Percentiles rank a stretch among this genome's conserved stretches.
Conservation (phyloP, 805 yeast species). For the Lachancea meyersii region DNA sequence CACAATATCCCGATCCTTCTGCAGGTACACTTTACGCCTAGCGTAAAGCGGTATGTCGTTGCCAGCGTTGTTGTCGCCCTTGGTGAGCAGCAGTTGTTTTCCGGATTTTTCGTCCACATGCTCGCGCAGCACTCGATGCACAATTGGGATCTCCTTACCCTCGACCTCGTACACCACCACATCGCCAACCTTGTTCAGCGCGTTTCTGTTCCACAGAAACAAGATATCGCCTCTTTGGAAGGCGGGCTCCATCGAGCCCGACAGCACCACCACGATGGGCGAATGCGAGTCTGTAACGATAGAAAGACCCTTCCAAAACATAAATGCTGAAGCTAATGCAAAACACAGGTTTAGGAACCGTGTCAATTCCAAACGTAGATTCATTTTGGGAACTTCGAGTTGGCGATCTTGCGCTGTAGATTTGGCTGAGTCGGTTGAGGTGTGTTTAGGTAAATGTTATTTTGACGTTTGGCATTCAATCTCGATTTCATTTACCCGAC, state of each 20-base stretch:
- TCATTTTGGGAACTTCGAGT: conserved; percentile 42
- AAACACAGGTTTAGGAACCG: conserved; percentile 68
- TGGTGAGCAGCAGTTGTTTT: conserved; percentile 74
- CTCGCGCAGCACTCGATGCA: conserved; percentile 86
- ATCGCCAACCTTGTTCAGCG: conserved; percentile 71
- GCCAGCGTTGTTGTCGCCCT: conserved; percentile 92
- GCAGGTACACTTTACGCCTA: conserved; percentile 64
- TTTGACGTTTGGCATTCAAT: too few relatives aligned
- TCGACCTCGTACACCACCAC: conserved; percentile 85
- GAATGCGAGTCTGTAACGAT: conserved; percentile 76
- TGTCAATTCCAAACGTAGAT: conserved; percentile 52
- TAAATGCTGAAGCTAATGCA: conserved; percentile 81
- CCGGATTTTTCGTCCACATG: conserved; percentile 38
- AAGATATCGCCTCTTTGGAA: conserved; percentile 96
- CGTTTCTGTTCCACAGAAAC: conserved; percentile 82
- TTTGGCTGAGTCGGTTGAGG: not conserved
- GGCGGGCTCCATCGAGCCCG: conserved; percentile 99
- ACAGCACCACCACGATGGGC: conserved; percentile 92
- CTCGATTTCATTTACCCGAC: too few relatives aligned
- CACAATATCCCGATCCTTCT: conserved; percentile 69
- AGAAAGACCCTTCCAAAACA: conserved; percentile 83
- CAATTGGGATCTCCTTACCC: conserved; percentile 86
- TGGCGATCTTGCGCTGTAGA: not conserved
- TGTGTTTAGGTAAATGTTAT: not conserved
- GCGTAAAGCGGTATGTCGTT: conserved; percentile 87